Evolutionary conservation across 1,139 yeast species (phyloP).

Genomic region (Pneumocystis jirovecii): DNA sequence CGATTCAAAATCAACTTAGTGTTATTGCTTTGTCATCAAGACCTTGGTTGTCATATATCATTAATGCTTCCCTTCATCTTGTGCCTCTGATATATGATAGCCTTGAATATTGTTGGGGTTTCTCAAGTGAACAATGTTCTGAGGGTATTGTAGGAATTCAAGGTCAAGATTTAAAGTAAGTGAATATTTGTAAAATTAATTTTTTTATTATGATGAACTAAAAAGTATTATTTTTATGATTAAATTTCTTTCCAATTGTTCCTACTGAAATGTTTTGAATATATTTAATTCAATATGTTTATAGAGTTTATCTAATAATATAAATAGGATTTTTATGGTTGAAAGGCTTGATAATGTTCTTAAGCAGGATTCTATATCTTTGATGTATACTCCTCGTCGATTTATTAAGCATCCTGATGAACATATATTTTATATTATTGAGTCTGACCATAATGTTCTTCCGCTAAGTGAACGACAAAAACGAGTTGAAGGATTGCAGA

Average conservation of each 20-base stretch:
- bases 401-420: constrained; percentile 25
- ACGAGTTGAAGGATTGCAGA: constrained; percentile 9
- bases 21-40: constrained; percentile 29
- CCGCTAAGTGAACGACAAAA: constrained; percentile 16
- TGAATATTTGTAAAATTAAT: neutral
- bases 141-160: constrained; percentile 49
- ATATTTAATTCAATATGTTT: neutral
- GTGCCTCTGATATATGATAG: constrained; percentile 23
- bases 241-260: constrained; percentile 13
- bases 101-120: constrained; percentile 33
- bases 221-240: neutral
- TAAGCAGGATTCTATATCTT: constrained; percentile 29
- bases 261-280: constrained; percentile 12
- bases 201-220: neutral
- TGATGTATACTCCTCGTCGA: constrained; percentile 42
- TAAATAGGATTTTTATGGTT: constrained; percentile 39
- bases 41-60: constrained; percentile 30
- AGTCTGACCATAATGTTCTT: constrained; percentile 32
- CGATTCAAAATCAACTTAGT: constrained; percentile 19
- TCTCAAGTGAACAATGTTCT: constrained; percentile 50
- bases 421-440: constrained; percentile 28
- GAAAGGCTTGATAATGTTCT: constrained; percentile 40
- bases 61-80: constrained; percentile 19
- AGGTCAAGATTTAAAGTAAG: constrained; percentile 31
- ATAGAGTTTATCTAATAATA: constrained; percentile 1